A percentile compares a stretch with the other conserved stretches of the same genome.
Evolutionary conservation across 2,329 filamentous ascomycete species (phyloP).

Genomic region (Fusarium denticulatum): DNA sequence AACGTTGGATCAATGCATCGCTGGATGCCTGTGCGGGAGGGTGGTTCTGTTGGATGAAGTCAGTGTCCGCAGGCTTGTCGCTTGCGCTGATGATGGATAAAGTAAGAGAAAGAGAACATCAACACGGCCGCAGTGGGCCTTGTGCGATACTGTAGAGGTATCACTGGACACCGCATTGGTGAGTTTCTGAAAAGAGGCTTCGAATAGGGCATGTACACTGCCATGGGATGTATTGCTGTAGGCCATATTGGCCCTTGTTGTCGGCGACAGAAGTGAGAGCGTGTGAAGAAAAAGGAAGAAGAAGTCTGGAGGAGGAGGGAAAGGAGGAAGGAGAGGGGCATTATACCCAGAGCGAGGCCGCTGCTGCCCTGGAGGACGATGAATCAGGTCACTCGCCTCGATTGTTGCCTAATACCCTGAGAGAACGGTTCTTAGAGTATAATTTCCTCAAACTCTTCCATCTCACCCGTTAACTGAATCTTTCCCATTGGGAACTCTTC

Average conservation of each 20-base stretch:
- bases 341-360: neutral
- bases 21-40: neutral
- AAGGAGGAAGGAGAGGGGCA: neutral
- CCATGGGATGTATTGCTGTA: neutral
- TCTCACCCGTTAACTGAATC: too few relatives aligned
- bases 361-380: neutral
- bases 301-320: neutral
- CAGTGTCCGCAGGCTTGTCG: too few relatives aligned
- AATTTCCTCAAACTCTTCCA: too few relatives aligned
- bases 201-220: neutral
- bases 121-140: neutral
- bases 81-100: neutral
- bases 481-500: too few relatives aligned
- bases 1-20: neutral
- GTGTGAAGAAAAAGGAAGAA: neutral
- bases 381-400: neutral
- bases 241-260: neutral
- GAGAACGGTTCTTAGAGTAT: neutral
- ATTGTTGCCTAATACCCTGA: neutral
- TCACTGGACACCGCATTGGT: neutral
- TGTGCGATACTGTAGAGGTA: neutral
- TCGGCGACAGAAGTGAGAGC: neutral
- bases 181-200: neutral
- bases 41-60: neutral
- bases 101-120: neutral